phyloP scores from a whole-genome alignment of 2,329 filamentous ascomycete genomes.

The Hyphodiscus sp. region DNA sequence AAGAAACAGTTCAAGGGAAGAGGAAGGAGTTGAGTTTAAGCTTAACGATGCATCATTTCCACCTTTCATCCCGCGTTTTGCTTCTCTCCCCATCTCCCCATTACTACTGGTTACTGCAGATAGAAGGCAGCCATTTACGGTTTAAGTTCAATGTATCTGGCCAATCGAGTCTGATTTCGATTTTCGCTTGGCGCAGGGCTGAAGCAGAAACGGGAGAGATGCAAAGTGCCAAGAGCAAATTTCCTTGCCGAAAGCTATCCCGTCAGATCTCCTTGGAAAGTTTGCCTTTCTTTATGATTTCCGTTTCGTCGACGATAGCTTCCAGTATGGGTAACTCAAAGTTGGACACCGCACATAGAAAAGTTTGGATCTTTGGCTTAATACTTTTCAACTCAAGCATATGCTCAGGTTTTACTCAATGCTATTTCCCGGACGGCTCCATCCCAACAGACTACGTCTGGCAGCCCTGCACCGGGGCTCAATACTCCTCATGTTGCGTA shows the following conservation, averaged over 20 bases:
- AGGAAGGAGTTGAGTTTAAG: background rate
- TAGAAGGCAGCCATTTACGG: background rate
- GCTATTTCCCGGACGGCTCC: constrained; percentile 18
- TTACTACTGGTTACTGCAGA: background rate
- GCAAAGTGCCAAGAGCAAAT: background rate
- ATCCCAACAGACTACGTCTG: constrained; percentile 17
- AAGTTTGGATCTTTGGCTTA: background rate
- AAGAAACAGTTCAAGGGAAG: background rate
- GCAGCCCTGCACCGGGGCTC: constrained; percentile 11
- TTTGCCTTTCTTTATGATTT: background rate
- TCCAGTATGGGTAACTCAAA: background rate
- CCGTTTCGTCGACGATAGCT: background rate
- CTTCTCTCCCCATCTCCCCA: too few relatives aligned
- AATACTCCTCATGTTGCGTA: constrained; percentile 15
- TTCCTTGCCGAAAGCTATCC: background rate
- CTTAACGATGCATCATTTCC: background rate
- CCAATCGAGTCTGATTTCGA: background rate
- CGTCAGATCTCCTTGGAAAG: background rate
- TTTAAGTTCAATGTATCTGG: background rate
- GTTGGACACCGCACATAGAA: background rate
- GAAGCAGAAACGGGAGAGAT: background rate
- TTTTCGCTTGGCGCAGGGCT: background rate
- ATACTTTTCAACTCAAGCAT: background rate
- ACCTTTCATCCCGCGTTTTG: too few relatives aligned
- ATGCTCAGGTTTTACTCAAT: constrained; percentile 6